These are phyloP conservation scores for Neurospora sp. DNA, from an alignment of 495 filamentous ascomycete genomes.

Conservation along the genomic window DNA sequence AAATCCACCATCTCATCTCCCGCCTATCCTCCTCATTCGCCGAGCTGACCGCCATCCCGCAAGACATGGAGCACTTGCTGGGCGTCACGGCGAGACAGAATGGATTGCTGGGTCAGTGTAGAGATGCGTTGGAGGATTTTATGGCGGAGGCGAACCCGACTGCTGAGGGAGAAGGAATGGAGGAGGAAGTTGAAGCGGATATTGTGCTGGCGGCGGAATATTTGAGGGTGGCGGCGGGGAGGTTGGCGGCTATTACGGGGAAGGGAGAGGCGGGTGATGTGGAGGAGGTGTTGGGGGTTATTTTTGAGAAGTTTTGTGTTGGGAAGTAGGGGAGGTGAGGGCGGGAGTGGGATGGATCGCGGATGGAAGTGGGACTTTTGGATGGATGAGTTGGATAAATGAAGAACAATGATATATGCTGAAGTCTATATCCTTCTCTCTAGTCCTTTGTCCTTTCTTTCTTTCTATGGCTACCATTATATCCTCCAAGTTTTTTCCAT, in stretches of 20 bases:
- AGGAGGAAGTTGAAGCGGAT: slow-evolving; percentile 39
- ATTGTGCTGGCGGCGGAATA: slow-evolving; percentile 93
- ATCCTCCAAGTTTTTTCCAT: background rate
- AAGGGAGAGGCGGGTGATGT: slow-evolving; percentile 82
- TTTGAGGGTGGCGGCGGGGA: slow-evolving; percentile 69
- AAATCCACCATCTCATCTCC: slow-evolving; percentile 57
- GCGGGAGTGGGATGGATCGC: background rate
- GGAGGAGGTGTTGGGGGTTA: slow-evolving; percentile 91
- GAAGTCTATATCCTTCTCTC: background rate
- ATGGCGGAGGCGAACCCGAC: slow-evolving; percentile 32
- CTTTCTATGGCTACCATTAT: background rate
- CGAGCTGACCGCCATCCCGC: slow-evolving; percentile 54
- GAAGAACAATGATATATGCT: background rate
- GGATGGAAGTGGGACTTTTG: background rate
- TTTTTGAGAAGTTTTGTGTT: slow-evolving; percentile 75
- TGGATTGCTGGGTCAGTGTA: slow-evolving; percentile 64
- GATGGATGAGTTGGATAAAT: no score
- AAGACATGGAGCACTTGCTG: slow-evolving; percentile 65
- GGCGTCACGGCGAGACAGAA: slow-evolving; percentile 86
- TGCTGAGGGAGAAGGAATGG: slow-evolving; percentile 12
- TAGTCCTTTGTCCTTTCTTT: background rate
- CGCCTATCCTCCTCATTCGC: slow-evolving; percentile 59
- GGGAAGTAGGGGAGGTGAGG: slow-evolving; percentile 13
- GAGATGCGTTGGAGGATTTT: slow-evolving; percentile 59
- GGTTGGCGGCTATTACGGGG: slow-evolving; percentile 77